Percentiles rank a stretch among this genome's conserved stretches.
Conservation (phyloP, 2,329 filamentous ascomycete genomes). For the Nemania bipapillata region DNA sequence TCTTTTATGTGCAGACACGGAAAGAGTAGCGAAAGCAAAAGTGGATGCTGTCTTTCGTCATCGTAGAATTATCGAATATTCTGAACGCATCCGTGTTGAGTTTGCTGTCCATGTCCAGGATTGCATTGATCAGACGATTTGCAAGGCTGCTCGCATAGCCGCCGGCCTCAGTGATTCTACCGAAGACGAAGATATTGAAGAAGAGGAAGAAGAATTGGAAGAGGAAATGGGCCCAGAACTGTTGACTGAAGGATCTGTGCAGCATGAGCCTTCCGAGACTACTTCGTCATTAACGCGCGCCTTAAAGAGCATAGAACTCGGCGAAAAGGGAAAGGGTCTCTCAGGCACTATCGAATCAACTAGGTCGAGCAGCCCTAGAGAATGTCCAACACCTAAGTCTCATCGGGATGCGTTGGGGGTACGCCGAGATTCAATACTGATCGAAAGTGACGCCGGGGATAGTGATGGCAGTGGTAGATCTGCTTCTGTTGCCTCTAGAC, state of each 20-base stretch:
- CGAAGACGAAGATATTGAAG: conserved; percentile 67
- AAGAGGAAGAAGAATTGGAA: conserved; percentile 61
- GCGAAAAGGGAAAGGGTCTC: conserved; percentile 55
- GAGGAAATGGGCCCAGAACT: conserved; percentile 55
- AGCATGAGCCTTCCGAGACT: conserved; percentile 67
- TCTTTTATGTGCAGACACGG: conserved; percentile 88
- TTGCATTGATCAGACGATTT: conserved; percentile 91
- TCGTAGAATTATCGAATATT: conserved; percentile 92
- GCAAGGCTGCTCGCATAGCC: conserved; percentile 87
- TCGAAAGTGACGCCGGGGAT: conserved; percentile 84
- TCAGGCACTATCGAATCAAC: conserved; percentile 79
- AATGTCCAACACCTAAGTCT: conserved; percentile 90
- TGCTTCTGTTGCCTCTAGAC: conserved; percentile 75
- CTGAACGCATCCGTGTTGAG: conserved; percentile 92
- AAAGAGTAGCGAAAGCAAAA: conserved; percentile 83
- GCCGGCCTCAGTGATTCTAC: conserved; percentile 84
- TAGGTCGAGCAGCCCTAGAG: conserved; percentile 87
- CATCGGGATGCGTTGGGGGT: conserved; percentile 71
- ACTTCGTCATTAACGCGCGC: conserved; percentile 68
- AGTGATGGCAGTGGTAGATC: conserved; percentile 91
- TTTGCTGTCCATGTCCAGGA: conserved; percentile 93
- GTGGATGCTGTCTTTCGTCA: conserved; percentile 93
- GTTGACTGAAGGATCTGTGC: conserved; percentile 63
- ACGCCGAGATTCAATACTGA: conserved; percentile 79
- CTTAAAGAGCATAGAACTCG: conserved; percentile 59